Evolutionary conservation across 306 rosid species (phyloP).

Genomic region (Fragaria iinumae): DNA sequence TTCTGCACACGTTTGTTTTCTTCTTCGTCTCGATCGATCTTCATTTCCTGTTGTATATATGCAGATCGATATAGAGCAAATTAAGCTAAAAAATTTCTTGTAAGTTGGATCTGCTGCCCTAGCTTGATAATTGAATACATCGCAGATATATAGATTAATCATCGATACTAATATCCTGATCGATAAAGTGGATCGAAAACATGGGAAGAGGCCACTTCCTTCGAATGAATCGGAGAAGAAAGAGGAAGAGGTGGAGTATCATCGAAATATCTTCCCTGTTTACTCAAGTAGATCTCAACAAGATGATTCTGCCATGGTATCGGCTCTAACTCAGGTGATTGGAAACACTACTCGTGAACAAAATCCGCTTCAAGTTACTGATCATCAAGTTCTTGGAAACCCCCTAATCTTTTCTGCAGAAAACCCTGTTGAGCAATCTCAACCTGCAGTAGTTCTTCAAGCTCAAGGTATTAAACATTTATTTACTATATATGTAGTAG

Average conservation of each 20-base stretch:
- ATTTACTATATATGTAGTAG: not conserved
- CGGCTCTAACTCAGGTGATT: constrained; percentile 72
- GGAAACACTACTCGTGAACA: constrained; percentile 33
- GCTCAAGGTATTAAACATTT: constrained; percentile 47
- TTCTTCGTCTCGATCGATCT: constrained; percentile 2
- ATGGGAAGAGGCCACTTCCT: constrained; percentile 45
- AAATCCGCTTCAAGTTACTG: not conserved
- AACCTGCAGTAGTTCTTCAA: constrained; percentile 21
- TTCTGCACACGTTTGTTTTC: not conserved
- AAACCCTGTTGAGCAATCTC: constrained; percentile 28
- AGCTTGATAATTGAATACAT: not conserved
- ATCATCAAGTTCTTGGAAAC: constrained; percentile 21
- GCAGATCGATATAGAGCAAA: not conserved
- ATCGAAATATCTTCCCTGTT: constrained; percentile 45
- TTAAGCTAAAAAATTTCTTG: not conserved
- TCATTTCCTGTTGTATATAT: not conserved
- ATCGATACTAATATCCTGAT: not conserved
- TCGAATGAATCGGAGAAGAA: constrained; percentile 50
- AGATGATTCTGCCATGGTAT: constrained; percentile 75
- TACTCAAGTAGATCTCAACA: constrained; percentile 70
- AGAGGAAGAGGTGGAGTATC: constrained; percentile 43
- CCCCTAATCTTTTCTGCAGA: constrained; percentile 7
- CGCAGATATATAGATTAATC: not conserved
- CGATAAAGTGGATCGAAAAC: constrained; percentile 39
- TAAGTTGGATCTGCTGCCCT: not conserved